Base-by-base conservation (phyloP, 2,329 filamentous ascomycete genomes). In the Nemania sp. region DNA sequence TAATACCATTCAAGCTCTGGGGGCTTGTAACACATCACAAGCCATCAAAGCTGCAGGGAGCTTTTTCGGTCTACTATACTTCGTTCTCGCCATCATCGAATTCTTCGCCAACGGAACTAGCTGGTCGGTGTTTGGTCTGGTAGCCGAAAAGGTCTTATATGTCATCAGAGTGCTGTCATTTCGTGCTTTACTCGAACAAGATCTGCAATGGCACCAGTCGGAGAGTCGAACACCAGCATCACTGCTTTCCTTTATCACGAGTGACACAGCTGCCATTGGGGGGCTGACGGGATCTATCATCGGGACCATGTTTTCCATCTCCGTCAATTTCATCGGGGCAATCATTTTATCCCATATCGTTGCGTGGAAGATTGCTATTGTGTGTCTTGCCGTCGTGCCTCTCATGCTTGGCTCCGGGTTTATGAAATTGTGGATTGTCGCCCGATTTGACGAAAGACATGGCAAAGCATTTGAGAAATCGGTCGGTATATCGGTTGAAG, bases 301-400 rank as follows among this genome's bases (percentile, higher is more conserved):
- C 56, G 88, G 89, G 5, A 90, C 87, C 0, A 75, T 90, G 18
- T 85, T 91, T 59, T 87, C 88, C 0, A 88, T 90, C 20, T 66
- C 83, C 2, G 81, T 91, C 63, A 91, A 90, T 72, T 84, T 91
- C 29, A 64, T 91, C 15, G 85, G 83, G 0, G 88, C 87, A 1
- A 86, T 91, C 56, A 83, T 89, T 32, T 71, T 92, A 10, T 86
- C 88, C 0, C 87, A 90, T 63, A 84, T 91, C 46, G 79, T 92
- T 48, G 87, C 87, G 2, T 92, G 90, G 90, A 89, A 86, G 69
- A 90, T 92, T 62, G 89, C 89, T 0, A 75, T 92, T 13, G 89
- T 92, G 3, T 88, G 88, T 56, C 78, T 92, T 5, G 82, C 88
- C 0, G 80, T 85, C 9, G 85, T 92, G 0, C 90, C 90, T 0